Evolutionary conservation across 164 flowering plant genomes (phyloP).

Genomic region (Stephania japonica): DNA sequence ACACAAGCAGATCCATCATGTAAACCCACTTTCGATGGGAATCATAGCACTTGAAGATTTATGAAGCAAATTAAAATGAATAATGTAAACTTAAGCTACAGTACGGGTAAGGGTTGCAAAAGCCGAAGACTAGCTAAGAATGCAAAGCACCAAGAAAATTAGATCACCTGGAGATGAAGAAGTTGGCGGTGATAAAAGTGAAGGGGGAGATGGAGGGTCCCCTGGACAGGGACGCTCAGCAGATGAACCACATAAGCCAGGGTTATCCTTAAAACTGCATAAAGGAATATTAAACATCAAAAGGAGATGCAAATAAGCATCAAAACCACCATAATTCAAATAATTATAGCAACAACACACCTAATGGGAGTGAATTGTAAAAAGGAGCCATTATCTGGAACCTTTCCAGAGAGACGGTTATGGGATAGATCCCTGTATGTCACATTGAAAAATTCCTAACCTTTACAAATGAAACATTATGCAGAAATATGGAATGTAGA

Average conservation of each 20-base stretch:
- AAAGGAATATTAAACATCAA: constrained; percentile 1
- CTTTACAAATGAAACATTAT: neutral
- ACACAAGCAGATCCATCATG: neutral
- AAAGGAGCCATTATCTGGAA: constrained; percentile 67
- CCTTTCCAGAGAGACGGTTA: constrained; percentile 42
- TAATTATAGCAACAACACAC: constrained; percentile 19
- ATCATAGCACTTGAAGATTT: neutral
- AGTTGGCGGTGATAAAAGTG: constrained; percentile 74
- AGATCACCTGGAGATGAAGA: constrained; percentile 49
- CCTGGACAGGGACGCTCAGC: constrained; percentile 63
- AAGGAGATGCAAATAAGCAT: neutral
- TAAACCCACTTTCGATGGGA: neutral
- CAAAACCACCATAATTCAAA: neutral
- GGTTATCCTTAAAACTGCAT: constrained; percentile 79
- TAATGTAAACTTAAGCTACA: neutral
- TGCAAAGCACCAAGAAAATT: neutral
- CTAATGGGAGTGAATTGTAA: constrained; percentile 63
- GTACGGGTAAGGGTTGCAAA: neutral
- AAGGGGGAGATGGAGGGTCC: constrained; percentile 96
- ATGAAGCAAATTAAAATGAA: neutral
- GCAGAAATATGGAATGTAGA: neutral
- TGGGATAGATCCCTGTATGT: constrained; percentile 58
- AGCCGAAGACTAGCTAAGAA: neutral
- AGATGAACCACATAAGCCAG: constrained; percentile 41
- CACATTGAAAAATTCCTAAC: constrained; percentile 2